These are phyloP conservation scores for Ophiostoma ulmi DNA, from an alignment of 2,329 filamentous ascomycete species.

Conservation along the genomic window DNA sequence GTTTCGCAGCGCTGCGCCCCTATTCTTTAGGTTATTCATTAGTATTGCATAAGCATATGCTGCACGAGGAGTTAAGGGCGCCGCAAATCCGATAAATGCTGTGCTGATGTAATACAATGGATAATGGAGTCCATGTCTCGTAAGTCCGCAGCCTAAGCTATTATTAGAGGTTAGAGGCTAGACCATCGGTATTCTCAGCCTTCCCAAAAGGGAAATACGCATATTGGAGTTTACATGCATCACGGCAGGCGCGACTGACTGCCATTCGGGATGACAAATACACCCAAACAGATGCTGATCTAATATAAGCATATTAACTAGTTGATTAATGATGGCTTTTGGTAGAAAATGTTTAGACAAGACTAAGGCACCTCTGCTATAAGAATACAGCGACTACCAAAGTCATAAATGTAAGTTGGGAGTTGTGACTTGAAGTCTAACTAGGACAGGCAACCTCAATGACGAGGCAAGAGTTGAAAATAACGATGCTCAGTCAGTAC, in stretches of 20 bases:
- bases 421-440: too few species aligned
- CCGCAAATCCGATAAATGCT: constrained; percentile 3
- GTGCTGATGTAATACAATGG: neutral
- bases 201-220: neutral
- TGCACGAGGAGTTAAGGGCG: neutral
- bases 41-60: neutral
- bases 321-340: too few species aligned
- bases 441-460: neutral
- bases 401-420: neutral
- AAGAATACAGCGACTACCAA: neutral
- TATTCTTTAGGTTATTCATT: neutral
- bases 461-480: neutral
- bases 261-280: neutral
- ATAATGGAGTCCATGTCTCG: neutral
- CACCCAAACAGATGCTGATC: neutral
- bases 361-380: neutral
- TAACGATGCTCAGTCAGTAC: neutral
- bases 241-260: neutral
- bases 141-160: neutral
- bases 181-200: neutral
- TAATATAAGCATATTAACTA: neutral
- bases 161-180: neutral
- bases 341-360: neutral
- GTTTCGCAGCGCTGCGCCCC: constrained; percentile 8
- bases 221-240: neutral